These are phyloP conservation scores for Aspergillus novoparasiticus DNA, from an alignment of 2,329 filamentous ascomycete species.

Conservation along the genomic window DNA sequence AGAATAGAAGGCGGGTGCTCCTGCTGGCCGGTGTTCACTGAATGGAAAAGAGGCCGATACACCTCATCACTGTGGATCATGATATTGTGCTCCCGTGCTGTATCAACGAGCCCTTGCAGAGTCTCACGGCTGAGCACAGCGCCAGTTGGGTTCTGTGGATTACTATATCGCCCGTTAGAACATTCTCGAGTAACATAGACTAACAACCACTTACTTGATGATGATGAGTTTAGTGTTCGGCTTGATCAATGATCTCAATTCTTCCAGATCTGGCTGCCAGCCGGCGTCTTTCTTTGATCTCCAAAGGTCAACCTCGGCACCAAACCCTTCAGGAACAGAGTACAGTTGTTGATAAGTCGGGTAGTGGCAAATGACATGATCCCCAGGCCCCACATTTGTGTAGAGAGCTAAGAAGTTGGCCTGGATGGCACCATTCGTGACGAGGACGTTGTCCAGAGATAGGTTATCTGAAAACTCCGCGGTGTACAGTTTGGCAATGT, in stretches of 20 bases:
- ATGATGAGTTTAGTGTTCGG: constrained; percentile 60
- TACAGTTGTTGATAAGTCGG: constrained; percentile 88
- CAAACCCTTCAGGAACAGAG: constrained; percentile 70
- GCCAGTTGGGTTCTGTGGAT: constrained; percentile 82
- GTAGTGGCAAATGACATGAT: constrained; percentile 85
- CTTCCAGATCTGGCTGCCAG: constrained; percentile 68
- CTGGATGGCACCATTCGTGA: constrained; percentile 77
- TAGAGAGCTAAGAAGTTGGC: constrained; percentile 85
- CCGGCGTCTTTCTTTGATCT: constrained; percentile 64
- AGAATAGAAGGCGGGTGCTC: constrained; percentile 67
- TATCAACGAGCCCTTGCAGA: constrained; percentile 61
- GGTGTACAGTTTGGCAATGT: constrained; percentile 45
- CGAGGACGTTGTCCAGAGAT: constrained; percentile 66
- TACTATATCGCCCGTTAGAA: constrained; percentile 40
- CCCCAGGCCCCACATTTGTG: constrained; percentile 68
- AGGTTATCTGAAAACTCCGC: constrained; percentile 53
- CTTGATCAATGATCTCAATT: constrained; percentile 64
- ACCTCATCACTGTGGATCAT: constrained; percentile 77
- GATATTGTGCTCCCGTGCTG: constrained; percentile 65
- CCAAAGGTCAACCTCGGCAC: constrained; percentile 79
- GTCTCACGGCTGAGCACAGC: constrained; percentile 63
- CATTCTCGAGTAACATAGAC: neutral
- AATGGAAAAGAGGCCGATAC: constrained; percentile 77
- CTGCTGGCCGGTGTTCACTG: constrained; percentile 47
- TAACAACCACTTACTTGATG: constrained; percentile 50